Evolutionary conservation across 163 green algal species (phyloP), one percentile per base, ranked within the genome.

Genomic region (Dunaliella salina): DNA sequence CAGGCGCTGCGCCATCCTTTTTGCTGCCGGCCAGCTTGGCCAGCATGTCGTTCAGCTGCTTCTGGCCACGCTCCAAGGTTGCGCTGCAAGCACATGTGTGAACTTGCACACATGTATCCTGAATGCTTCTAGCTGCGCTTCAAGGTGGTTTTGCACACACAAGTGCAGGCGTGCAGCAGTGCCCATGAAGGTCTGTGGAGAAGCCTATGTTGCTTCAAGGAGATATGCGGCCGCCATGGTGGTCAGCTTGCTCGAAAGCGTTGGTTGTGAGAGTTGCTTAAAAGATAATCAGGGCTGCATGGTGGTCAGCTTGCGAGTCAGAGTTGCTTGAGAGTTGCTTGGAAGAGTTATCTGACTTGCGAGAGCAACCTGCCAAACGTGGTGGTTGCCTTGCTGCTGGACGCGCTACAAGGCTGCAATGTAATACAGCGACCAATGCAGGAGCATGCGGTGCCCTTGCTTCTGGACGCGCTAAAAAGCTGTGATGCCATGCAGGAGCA

Each of bases 1-100:
- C 75, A 46, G 75, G 46, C 45, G n/a, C 33, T 33, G n/a, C 45
- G 34, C 33, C 30, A 34, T 50, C 40, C 40, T 50, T 50, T 69
- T 86, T 89, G 69, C 50, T 75, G 81, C 45, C 80, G 15, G 25
- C 46, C 57, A 80, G 25, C 15, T 24, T 33, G 0, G 83, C 90
- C 82, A 97, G 87, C 81, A 96, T 83, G 34, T 96, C 92, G 5
- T 93, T 88, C 84, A 96, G 88, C 84, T 95, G 85, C 86, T 94
- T 93, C 91, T 95, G 85, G 40, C 93, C 92, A 72, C 88, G 86
- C 63, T 90, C 90, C 57, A 95, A 91, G 46, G 90, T 94, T 40
- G 86, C 45, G 30, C 71, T 83, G 67, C 80, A 82, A 29, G 63
- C 63, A 29, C 24, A 75, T 15, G 20, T 29, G 63, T 75, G 63